Base-by-base conservation (phyloP, 1,284 basidiomycete species). In the Rhodotorula sp. region DNA sequence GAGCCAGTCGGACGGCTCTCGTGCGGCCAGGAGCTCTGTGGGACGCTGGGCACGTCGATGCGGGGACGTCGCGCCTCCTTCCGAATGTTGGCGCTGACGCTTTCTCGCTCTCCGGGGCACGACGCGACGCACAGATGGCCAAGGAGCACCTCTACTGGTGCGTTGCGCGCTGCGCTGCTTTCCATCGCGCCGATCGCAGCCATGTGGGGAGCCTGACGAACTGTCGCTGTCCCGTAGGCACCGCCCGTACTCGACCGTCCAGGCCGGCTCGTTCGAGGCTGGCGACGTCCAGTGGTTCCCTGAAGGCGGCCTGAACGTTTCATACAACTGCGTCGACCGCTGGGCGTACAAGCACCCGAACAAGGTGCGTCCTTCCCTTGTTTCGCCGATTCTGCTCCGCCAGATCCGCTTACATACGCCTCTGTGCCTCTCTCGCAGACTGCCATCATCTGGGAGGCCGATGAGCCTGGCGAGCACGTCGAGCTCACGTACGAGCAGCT, bases 371-470 rank as follows among this genome's bases (percentile, higher is more conserved):
- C 60, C 52, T 25, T 23, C 4, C 5, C 27, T 25, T 42, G 4
- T 63, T 49, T 4, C 14, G 0, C 53, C 10, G 25, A 41, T n/a
- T 23, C 7, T 0, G 4, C 3, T 41, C 13, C 2, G 17, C 23
- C 42, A 4, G 53, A 71, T 54, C 21, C 54, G 41, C n/a, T n/a
- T 46, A 27, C 45, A 44, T 59, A 49, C 66, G 34, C 27, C 34
- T 25, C 42, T 41, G 34, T 34, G 54, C 41, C 62, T 34, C 41
- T 70, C 87, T 45, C 62, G 8, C 70, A 84, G 90, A 88, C 90
- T 41, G 96, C 96, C 60, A 97, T 99, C 84, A 96, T 99, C 83
- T 99, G 96, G 85, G 96, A 99, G 83, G 95, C 93, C 7, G 97
- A 99, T 79, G 96, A 98, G 83, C 92, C 94, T 2, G 88, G 87